phyloP scores from a whole-genome alignment of 805 yeast species.

The Metschnikowia baotianmanensis region DNA sequence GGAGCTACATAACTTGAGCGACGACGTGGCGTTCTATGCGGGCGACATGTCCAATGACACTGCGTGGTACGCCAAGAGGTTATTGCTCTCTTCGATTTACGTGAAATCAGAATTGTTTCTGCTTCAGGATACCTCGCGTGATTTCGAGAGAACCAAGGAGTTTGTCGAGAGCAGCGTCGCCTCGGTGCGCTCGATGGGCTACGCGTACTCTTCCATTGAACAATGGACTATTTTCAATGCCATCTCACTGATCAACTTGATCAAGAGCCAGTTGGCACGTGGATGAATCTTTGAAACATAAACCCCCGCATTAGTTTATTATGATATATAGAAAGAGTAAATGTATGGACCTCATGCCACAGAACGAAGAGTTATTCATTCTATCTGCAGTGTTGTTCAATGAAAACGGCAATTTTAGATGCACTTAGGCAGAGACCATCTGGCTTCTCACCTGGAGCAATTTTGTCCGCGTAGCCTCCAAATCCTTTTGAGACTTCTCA shows the following conservation, averaged over 20 bases:
- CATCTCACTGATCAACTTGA: slow-evolving; percentile 60
- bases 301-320: no score
- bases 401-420: neutral
- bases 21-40: slow-evolving; percentile 77
- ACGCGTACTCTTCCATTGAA: slow-evolving; percentile 59
- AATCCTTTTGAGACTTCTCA: slow-evolving; percentile 38
- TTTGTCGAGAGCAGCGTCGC: slow-evolving; percentile 62
- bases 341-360: neutral
- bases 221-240: slow-evolving; percentile 77
- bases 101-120: slow-evolving; percentile 75
- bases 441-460: slow-evolving; percentile 46
- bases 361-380: no score
- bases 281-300: slow-evolving; percentile 46
- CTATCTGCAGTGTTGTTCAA: neutral
- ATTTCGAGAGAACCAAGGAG: slow-evolving; percentile 54
- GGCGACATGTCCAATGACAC: slow-evolving; percentile 80
- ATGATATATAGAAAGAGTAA: neutral
- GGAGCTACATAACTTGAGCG: slow-evolving; percentile 73
- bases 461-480: slow-evolving; percentile 60
- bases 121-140: slow-evolving; percentile 67
- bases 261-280: slow-evolving; percentile 66
- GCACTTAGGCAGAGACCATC: slow-evolving; percentile 10
- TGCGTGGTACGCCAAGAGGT: slow-evolving; percentile 90
- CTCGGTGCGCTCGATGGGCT: slow-evolving; percentile 53
- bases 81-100: slow-evolving; percentile 65